phyloP scores from a whole-genome alignment of 768 basidiomycete genomes.

The Panaeolus cyanescens region DNA sequence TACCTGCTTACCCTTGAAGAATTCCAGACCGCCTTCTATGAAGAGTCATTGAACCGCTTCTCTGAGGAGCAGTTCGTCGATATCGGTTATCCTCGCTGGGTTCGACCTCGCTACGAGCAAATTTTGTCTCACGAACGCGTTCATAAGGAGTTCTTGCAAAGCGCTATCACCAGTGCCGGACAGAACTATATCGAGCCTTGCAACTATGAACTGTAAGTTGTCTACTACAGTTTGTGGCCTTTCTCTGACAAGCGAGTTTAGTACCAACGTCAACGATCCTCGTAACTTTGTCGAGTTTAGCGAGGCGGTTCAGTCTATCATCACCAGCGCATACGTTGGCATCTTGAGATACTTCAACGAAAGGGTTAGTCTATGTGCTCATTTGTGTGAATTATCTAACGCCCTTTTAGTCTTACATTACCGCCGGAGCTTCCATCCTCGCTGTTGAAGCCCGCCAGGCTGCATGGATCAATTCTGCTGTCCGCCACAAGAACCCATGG shows the following conservation, averaged over 20 bases:
- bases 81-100: slow-evolving; percentile 50
- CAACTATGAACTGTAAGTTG: slow-evolving; percentile 58
- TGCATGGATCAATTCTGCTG: slow-evolving; percentile 58
- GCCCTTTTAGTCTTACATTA: slow-evolving; percentile 36
- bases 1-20: slow-evolving; percentile 51
- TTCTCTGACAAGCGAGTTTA: neutral
- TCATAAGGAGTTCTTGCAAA: slow-evolving; percentile 41
- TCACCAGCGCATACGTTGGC: slow-evolving; percentile 60
- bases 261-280: slow-evolving; percentile 43
- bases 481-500: slow-evolving; percentile 53
- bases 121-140: slow-evolving; percentile 54
- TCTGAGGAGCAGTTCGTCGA: slow-evolving; percentile 42
- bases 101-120: slow-evolving; percentile 50
- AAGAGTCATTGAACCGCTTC: slow-evolving; percentile 44
- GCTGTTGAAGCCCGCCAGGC: slow-evolving; percentile 63
- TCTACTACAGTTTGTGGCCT: neutral
- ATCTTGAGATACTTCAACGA: slow-evolving; percentile 46
- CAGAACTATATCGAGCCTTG: slow-evolving; percentile 49
- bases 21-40: slow-evolving; percentile 48
- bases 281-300: slow-evolving; percentile 51
- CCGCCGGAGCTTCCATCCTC: slow-evolving; percentile 61
- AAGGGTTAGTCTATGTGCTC: slow-evolving; percentile 28
- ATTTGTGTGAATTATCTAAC: neutral
- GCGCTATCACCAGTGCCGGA: slow-evolving; percentile 41
- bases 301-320: slow-evolving; percentile 56